A percentile compares a stretch with the other conserved stretches of the same genome.
These are phyloP conservation scores for Vitis hybrid DNA, from an alignment of 177 flowering plant species.

Conservation along the genomic window DNA sequence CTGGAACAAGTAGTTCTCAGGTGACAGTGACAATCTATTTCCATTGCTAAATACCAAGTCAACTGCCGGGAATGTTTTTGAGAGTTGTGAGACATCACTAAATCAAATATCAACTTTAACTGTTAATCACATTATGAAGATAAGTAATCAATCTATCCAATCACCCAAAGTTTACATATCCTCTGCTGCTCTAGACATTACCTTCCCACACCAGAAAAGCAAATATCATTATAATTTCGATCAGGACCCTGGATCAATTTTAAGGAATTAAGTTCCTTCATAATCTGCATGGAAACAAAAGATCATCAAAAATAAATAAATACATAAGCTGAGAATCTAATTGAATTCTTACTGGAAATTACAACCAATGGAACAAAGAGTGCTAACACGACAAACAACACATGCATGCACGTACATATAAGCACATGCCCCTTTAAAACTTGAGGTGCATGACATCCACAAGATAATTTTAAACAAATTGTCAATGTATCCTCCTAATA, in stretches of 20 bases:
- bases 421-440: too few relatives aligned
- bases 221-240: conserved; percentile 75
- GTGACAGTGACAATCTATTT: conserved; percentile 68
- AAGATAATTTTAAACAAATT: too few relatives aligned
- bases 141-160: neutral
- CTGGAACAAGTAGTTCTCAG: conserved; percentile 93
- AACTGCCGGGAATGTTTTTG: conserved; percentile 72
- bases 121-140: neutral
- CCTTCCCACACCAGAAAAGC: conserved; percentile 91
- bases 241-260: conserved; percentile 76
- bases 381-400: too few relatives aligned
- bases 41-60: conserved; percentile 82
- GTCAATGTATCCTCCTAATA: too few relatives aligned
- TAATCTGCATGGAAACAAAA: conserved; percentile 37
- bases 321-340: neutral
- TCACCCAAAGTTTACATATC: neutral
- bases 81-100: conserved; percentile 70
- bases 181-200: conserved; percentile 23
- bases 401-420: too few relatives aligned
- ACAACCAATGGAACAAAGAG: too few relatives aligned
- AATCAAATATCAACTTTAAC: conserved; percentile 11
- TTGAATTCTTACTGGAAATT: neutral
- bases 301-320: neutral
- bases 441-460: too few relatives aligned
- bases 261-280: conserved; percentile 46